Base-by-base conservation (phyloP, 164 flowering plant genomes). In the Vitis riparia region DNA sequence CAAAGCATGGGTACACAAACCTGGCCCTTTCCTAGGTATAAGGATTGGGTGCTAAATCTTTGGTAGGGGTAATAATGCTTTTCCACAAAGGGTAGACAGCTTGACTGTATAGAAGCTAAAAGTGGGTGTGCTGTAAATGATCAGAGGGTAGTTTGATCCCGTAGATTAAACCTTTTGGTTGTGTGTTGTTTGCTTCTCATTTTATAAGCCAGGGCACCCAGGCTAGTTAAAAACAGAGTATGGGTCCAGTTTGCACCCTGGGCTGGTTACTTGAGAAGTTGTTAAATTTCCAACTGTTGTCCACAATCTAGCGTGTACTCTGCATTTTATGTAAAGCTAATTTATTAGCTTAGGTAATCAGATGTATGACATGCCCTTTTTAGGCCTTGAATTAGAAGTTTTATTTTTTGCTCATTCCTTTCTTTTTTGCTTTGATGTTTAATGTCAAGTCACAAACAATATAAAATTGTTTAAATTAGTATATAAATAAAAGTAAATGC, bases 121-220 rank as follows among this genome's bases (percentile, higher is more conserved):
- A 8, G 69, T 51, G 19, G 37, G 55, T 61, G 63, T 57, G 70
- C 59, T 78, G 81, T 70, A 76, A 66, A 67, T 62, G 52, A 66
- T 62, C 37, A 11, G 59, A 57, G 23, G n/a, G 52, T 61, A 66
- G 62, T n/a, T 66, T 65, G 12, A 32, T 44, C n/a, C 15, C 50
- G 51, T 59, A 67, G 68, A 57, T 55, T 61, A 52, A 55, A 61
- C 66, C 47, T 65, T 51, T 29, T 29, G 48, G 37, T 19, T n/a
- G 62, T 66, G n/a, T 63, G 61, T 12, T 12, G 29, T 68, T 57
- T 63, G 23, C 48, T 63, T 68, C 23, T 29, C 16, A 8, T 5
- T 11, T 49, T 17, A 37, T 8, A 19, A 47, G 6, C 15, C 10
- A 48, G 4, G 53, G 44, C 57, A 16, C 9, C n/a, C 55, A 59